These are phyloP conservation scores for Sporothrix sp. DNA, from an alignment of 2,329 filamentous ascomycete genomes.

Conservation along the genomic window DNA sequence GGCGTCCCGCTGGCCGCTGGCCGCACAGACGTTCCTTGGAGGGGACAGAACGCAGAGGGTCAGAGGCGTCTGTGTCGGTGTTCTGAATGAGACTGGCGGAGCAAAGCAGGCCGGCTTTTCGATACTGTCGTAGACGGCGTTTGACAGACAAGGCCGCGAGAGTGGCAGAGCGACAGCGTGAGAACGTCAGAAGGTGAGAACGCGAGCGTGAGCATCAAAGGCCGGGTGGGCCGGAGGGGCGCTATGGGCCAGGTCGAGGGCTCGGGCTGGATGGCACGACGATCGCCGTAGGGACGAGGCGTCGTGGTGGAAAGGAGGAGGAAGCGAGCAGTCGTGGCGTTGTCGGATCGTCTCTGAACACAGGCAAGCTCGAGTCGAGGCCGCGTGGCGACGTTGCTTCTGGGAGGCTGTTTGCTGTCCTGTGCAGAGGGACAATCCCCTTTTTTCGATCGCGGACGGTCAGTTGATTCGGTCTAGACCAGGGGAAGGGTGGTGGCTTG, in stretches of 20 bases:
- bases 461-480: slow-evolving; percentile 1
- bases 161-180: background rate
- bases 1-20: slow-evolving; percentile 6
- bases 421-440: background rate
- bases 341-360: background rate
- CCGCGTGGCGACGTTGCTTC: slow-evolving; percentile 9
- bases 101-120: no score
- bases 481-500: background rate
- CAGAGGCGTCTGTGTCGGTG: background rate
- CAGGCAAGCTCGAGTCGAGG: background rate
- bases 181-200: background rate
- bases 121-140: no score
- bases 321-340: background rate
- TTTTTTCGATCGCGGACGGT: slow-evolving; percentile 1
- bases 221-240: background rate
- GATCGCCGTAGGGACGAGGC: background rate
- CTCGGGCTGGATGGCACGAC: background rate
- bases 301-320: background rate
- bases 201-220: background rate
- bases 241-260: slow-evolving; percentile 3
- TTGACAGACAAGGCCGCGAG: no score
- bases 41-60: background rate
- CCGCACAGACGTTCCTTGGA: slow-evolving; percentile 8
- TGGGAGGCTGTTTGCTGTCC: background rate
- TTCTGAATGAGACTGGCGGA: no score